A percentile compares a stretch with the other conserved stretches of the same genome.
Evolutionary conservation across 2,329 filamentous ascomycete genomes (phyloP).

Genomic region (Xylogone sp.): DNA sequence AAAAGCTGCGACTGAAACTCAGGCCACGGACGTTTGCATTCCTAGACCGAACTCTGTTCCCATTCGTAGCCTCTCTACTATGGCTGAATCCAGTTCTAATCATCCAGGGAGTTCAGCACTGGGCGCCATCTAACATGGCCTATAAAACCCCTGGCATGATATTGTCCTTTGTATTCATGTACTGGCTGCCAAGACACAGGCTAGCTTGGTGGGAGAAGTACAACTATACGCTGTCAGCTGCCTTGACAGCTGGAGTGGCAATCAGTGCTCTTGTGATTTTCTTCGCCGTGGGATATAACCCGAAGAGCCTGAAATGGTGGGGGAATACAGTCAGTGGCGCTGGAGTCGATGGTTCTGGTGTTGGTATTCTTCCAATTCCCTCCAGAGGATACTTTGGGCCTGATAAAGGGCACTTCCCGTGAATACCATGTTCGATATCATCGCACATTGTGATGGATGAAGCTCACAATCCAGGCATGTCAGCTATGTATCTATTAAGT

Average conservation of each 20-base stretch:
- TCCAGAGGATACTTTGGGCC: constrained; percentile 32
- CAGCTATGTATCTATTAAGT: too few relatives aligned
- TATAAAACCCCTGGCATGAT: constrained; percentile 41
- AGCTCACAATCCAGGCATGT: too few relatives aligned
- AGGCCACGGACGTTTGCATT: constrained; percentile 27
- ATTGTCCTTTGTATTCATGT: constrained; percentile 39
- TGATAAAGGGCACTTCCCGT: constrained; percentile 12
- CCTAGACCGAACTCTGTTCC: constrained; percentile 35
- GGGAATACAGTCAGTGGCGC: constrained; percentile 38
- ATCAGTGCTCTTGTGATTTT: constrained; percentile 39
- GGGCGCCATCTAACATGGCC: constrained; percentile 38
- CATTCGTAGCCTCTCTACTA: constrained; percentile 33
- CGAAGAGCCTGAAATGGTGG: constrained; percentile 38
- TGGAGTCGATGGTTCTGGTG: constrained; percentile 27
- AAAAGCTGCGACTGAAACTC: constrained; percentile 28
- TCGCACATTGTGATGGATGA: too few relatives aligned
- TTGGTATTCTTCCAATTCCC: constrained; percentile 26
- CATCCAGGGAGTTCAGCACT: constrained; percentile 39
- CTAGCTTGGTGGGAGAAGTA: constrained; percentile 44
- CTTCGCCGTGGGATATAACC: constrained; percentile 38
- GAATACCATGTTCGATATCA: too few relatives aligned
- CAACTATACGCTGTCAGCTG: constrained; percentile 41
- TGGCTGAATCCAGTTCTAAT: constrained; percentile 39
- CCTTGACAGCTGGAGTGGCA: constrained; percentile 38
- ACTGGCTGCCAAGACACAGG: constrained; percentile 34